These are phyloP conservation scores for Sporobolomyces phaffii DNA, from an alignment of 768 basidiomycete genomes.

Conservation along the genomic window DNA sequence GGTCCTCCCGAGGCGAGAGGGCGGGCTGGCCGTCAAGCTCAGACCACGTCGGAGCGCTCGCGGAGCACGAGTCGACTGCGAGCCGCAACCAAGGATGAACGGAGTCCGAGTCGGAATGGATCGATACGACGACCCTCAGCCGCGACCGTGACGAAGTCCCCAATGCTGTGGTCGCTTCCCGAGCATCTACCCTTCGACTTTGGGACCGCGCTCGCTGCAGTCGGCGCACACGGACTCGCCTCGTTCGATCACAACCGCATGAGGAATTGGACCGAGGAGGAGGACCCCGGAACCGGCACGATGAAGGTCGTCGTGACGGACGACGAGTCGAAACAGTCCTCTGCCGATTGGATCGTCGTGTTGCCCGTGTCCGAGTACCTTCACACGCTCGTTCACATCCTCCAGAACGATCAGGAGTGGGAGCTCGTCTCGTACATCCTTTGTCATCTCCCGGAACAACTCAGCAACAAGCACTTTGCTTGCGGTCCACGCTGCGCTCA, in stretches of 20 bases:
- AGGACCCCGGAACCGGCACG: conserved; percentile 36
- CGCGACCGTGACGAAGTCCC: neutral
- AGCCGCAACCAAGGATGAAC: conserved; percentile 5
- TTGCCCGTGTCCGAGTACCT: conserved; percentile 74
- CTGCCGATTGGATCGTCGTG: conserved; percentile 29
- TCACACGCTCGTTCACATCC: conserved; percentile 56
- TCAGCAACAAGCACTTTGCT: conserved; percentile 92
- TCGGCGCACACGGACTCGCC: conserved; percentile 29
- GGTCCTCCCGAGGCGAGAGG: conserved; percentile 25
- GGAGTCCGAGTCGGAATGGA: conserved; percentile 29
- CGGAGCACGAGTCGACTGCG: conserved; percentile 34
- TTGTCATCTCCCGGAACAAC: conserved; percentile 80
- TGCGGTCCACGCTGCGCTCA: conserved; percentile 76
- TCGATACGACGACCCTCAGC: conserved; percentile 11
- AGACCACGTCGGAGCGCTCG: conserved; percentile 15
- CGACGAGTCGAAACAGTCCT: conserved; percentile 27
- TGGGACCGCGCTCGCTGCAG: neutral
- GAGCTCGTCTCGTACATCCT: conserved; percentile 87
- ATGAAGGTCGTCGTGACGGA: conserved; percentile 41
- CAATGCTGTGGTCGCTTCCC: conserved; percentile 62
- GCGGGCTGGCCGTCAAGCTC: conserved; percentile 11
- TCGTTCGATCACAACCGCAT: conserved; percentile 44
- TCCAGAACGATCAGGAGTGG: conserved; percentile 77
- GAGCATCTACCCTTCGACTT: conserved; percentile 59
- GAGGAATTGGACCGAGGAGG: conserved; percentile 42